Percentiles rank a stretch among this genome's conserved stretches.
phyloP scores from a whole-genome alignment of 495 filamentous ascomycete genomes.

The Xylaria longipes region DNA sequence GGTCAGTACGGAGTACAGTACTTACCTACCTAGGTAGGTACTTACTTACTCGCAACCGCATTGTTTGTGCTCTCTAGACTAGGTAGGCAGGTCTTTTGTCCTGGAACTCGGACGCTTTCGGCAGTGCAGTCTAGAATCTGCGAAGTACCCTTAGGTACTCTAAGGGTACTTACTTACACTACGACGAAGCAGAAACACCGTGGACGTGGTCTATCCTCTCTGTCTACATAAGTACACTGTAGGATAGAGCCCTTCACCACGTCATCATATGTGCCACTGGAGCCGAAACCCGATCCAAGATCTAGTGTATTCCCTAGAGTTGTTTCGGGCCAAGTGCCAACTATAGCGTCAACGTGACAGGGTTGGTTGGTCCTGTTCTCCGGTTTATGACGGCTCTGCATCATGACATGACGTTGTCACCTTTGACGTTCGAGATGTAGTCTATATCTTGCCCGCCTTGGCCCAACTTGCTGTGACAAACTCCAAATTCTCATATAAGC shows the following conservation, averaged over 20 bases:
- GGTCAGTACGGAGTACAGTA: too few species aligned
- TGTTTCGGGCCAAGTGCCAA: slow-evolving; percentile 5
- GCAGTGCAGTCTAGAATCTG: background rate
- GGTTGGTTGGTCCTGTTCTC: slow-evolving; percentile 1
- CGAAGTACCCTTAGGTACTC: background rate
- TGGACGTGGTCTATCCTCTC: too few species aligned
- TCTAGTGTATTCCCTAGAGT: background rate
- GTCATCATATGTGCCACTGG: background rate
- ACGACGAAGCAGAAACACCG: too few species aligned
- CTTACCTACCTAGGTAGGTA: too few species aligned
- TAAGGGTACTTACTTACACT: too few species aligned
- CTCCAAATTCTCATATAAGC: background rate
- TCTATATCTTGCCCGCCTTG: slow-evolving; percentile 12
- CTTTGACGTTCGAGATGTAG: background rate
- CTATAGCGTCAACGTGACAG: slow-evolving; percentile 4
- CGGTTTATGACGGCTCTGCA: slow-evolving; percentile 12
- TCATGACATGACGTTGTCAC: slow-evolving; percentile 16
- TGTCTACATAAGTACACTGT: too few species aligned
- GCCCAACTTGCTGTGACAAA: background rate
- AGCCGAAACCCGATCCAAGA: slow-evolving; percentile 21
- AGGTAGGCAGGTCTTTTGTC: too few species aligned
- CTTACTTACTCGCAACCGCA: too few species aligned
- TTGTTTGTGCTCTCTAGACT: background rate
- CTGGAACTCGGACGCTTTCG: background rate
- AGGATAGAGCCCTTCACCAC: background rate